phyloP scores from a whole-genome alignment of 345 rosid genomes.

The Melastoma malabathricum region DNA sequence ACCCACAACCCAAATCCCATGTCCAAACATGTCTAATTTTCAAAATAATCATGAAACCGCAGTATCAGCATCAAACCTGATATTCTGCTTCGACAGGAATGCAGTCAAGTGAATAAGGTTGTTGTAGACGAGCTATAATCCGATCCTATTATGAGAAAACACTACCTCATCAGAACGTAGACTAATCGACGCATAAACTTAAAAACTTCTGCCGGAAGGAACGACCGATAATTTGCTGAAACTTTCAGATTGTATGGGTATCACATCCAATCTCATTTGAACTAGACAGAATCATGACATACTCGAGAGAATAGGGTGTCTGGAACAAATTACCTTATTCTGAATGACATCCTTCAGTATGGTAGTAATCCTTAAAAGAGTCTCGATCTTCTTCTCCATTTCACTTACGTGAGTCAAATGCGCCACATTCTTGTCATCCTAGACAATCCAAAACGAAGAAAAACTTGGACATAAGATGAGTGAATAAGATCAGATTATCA shows the following conservation, averaged over 20 bases:
- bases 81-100: slow-evolving; percentile 99
- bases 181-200: too few species aligned
- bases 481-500: neutral
- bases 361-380: slow-evolving; percentile 74
- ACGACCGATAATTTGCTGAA: too few species aligned
- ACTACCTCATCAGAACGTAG: neutral
- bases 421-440: slow-evolving; percentile 96
- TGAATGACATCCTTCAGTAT: slow-evolving; percentile 91
- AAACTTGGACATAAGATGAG: slow-evolving; percentile 3
- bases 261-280: too few species aligned
- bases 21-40: neutral
- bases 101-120: slow-evolving; percentile 94
- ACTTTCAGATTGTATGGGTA: too few species aligned
- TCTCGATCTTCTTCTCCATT: slow-evolving; percentile 91
- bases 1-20: too few species aligned
- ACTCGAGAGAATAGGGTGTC: neutral
- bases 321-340: slow-evolving; percentile 56
- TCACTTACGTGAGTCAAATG: slow-evolving; percentile 92
- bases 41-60: neutral
- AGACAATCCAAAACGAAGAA: slow-evolving; percentile 2
- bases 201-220: too few species aligned
- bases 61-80: slow-evolving; percentile 40
- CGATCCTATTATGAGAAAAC: slow-evolving; percentile 41
- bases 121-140: slow-evolving; percentile 95
- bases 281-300: neutral